phyloP scores from a whole-genome alignment of 1,284 basidiomycete species.

The Dichomitus squalens region DNA sequence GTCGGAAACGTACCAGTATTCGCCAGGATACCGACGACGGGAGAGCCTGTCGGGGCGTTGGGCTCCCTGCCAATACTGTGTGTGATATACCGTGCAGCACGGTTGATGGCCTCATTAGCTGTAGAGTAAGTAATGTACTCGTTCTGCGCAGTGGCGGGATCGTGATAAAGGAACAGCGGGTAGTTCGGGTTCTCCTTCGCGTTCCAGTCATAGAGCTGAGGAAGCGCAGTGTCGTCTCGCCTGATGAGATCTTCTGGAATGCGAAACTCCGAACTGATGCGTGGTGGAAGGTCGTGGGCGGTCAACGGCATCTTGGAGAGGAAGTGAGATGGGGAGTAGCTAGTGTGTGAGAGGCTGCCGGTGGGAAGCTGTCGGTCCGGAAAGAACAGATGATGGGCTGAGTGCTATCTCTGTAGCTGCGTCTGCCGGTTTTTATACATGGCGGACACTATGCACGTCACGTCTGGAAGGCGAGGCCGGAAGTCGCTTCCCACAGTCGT shows the following conservation, averaged over 20 bases:
- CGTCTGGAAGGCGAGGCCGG: too few relatives aligned
- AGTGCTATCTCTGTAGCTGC: not conserved
- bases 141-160: not conserved
- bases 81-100: conserved; percentile 18
- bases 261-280: conserved; percentile 13
- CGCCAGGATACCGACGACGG: conserved; percentile 23
- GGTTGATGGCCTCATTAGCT: conserved; percentile 17
- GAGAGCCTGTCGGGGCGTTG: not conserved
- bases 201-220: conserved; percentile 17
- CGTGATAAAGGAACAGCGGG: conserved; percentile 22
- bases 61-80: not conserved
- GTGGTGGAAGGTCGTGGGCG: conserved; percentile 14
- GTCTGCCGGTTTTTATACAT: not conserved
- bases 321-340: not conserved
- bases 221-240: not conserved
- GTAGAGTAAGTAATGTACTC: conserved; percentile 17
- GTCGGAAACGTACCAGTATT: conserved; percentile 1
- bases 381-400: not conserved
- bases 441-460: too few relatives aligned
- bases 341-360: not conserved
- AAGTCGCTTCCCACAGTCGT: too few relatives aligned
- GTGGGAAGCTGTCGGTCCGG: not conserved
- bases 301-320: conserved; percentile 11
- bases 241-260: conserved; percentile 3
- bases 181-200: conserved; percentile 19